Percentiles rank a stretch among this genome's conserved stretches.
These are phyloP conservation scores for Trichothecium roseum DNA, from an alignment of 2,329 filamentous ascomycete species.

Conservation along the genomic window DNA sequence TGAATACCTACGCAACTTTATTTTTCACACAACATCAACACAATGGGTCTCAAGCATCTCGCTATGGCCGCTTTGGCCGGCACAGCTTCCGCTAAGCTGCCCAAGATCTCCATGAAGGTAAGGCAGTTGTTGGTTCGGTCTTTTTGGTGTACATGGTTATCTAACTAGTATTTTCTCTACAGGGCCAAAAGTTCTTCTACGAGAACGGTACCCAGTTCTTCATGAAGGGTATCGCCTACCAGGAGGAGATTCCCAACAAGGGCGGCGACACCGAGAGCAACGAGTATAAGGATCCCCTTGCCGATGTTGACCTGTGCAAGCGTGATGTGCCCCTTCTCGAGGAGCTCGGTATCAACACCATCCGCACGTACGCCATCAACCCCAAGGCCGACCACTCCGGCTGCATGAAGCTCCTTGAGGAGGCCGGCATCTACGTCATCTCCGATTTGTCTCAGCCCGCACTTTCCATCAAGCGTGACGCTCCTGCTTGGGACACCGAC, in stretches of 20 bases:
- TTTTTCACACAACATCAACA: slow-evolving; percentile 6
- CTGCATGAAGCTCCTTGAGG: slow-evolving; percentile 76
- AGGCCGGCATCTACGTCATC: slow-evolving; percentile 89
- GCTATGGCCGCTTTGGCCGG: slow-evolving; percentile 30
- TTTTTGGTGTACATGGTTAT: not conserved
- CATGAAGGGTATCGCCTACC: slow-evolving; percentile 92
- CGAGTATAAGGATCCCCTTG: slow-evolving; percentile 71
- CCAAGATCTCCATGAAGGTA: slow-evolving; percentile 63
- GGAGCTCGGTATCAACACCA: slow-evolving; percentile 77
- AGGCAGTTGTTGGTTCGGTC: not conserved
- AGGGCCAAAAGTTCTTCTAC: slow-evolving; percentile 85
- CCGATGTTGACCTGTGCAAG: slow-evolving; percentile 59
- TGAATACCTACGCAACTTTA: slow-evolving; percentile 2
- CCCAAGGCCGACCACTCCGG: slow-evolving; percentile 64
- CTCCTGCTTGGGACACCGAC: slow-evolving; percentile 66
- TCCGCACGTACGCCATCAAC: slow-evolving; percentile 91
- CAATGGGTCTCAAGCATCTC: slow-evolving; percentile 22
- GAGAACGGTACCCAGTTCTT: slow-evolving; percentile 59
- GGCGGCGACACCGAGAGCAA: slow-evolving; percentile 32
- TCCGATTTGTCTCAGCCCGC: slow-evolving; percentile 78
- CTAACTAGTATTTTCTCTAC: slow-evolving; percentile 7
- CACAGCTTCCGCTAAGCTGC: slow-evolving; percentile 31
- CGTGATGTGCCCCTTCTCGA: slow-evolving; percentile 77
- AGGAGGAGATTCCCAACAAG: slow-evolving; percentile 60
- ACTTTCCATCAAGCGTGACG: slow-evolving; percentile 74